Percentiles rank a stretch among this genome's conserved stretches.
phyloP scores from a whole-genome alignment of 805 yeast genomes.

The Candida nanaspora region DNA sequence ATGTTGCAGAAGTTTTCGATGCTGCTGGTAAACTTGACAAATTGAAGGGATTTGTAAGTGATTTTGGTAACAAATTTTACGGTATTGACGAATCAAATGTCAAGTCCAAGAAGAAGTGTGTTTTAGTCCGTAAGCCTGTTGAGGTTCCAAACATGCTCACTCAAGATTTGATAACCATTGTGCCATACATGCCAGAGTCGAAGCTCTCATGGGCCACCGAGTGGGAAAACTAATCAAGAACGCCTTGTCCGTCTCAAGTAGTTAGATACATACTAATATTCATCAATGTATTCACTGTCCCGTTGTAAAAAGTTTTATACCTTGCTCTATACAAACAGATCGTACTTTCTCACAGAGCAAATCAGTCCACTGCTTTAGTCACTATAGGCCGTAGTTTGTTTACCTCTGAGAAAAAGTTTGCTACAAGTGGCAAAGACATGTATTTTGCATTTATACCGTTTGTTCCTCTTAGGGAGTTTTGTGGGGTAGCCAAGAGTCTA shows the following conservation, averaged over 20 bases:
- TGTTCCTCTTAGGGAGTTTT: neutral
- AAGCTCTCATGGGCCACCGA: conserved; percentile 63
- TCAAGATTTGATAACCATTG: conserved; percentile 45
- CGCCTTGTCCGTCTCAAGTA: too few species aligned
- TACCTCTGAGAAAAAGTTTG: too few species aligned
- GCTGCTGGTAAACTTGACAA: conserved; percentile 52
- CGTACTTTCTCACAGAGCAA: too few species aligned
- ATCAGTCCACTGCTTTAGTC: too few species aligned
- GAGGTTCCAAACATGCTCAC: conserved; percentile 54
- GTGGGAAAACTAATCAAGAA: conserved; percentile 44
- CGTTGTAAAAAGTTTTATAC: too few species aligned
- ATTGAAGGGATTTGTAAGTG: conserved; percentile 68
- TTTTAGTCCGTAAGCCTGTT: conserved; percentile 46
- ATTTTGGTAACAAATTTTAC: conserved; percentile 69
- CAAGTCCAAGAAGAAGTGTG: conserved; percentile 39
- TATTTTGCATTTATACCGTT: conserved; percentile 1
- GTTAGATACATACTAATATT: too few species aligned
- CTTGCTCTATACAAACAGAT: too few species aligned
- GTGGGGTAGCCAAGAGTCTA: neutral
- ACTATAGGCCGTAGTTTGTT: too few species aligned
- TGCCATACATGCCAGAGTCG: conserved; percentile 85
- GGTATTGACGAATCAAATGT: conserved; percentile 39
- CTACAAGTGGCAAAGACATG: neutral
- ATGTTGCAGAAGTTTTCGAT: conserved; percentile 83
- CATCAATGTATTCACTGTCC: too few species aligned